phyloP scores from a whole-genome alignment of 257 asterid species.

The Fraxinus excelsior region DNA sequence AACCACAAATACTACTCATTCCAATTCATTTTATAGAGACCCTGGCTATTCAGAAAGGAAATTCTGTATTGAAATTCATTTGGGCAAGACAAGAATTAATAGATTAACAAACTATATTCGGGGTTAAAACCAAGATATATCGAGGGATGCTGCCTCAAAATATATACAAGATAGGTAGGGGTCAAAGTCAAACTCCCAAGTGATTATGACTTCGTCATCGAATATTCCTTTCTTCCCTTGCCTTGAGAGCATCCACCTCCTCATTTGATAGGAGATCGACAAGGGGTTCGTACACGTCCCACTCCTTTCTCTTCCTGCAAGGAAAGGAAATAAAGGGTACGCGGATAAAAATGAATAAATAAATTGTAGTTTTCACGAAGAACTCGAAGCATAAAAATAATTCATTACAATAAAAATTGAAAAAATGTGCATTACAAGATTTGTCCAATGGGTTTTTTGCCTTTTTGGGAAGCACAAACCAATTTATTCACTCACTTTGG shows the following conservation, averaged over 20 bases:
- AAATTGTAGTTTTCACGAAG: background rate
- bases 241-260: constrained; percentile 88
- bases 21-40: too few species aligned
- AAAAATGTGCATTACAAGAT: background rate
- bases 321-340: background rate
- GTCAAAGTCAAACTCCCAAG: background rate
- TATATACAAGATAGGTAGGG: background rate
- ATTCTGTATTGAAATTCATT: too few species aligned
- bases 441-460: background rate
- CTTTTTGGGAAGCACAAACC: background rate
- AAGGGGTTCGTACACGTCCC: constrained; percentile 81
- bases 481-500: background rate
- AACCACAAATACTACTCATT: too few species aligned
- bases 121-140: background rate
- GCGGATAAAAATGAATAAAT: too few species aligned
- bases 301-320: constrained; percentile 80
- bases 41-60: too few species aligned
- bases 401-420: background rate
- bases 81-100: too few species aligned
- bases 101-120: too few species aligned
- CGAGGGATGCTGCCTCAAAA: background rate
- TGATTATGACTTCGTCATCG: constrained; percentile 29
- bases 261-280: constrained; percentile 79
- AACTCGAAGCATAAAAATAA: background rate
- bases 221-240: constrained; percentile 67